phyloP scores from a whole-genome alignment of 805 yeast species.

The Saturnispora diversa region DNA sequence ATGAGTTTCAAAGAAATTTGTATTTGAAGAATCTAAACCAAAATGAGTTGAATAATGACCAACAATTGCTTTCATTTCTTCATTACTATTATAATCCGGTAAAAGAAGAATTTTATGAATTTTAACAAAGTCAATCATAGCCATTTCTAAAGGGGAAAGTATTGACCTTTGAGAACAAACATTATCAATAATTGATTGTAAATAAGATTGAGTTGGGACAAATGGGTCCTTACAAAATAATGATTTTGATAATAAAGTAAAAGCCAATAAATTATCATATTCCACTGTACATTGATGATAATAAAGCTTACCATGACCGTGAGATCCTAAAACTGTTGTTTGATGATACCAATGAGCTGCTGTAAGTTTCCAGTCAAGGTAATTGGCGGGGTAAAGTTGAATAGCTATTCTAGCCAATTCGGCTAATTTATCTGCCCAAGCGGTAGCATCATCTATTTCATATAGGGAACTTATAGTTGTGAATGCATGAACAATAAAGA shows the following conservation, averaged over 20 bases:
- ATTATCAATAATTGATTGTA: slow-evolving; percentile 70
- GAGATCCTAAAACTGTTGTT: slow-evolving; percentile 61
- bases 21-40: slow-evolving; percentile 58
- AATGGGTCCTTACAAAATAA: slow-evolving; percentile 77
- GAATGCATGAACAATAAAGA: slow-evolving; percentile 64
- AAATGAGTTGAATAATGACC: slow-evolving; percentile 57
- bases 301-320: slow-evolving; percentile 79
- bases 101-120: slow-evolving; percentile 61
- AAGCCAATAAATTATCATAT: slow-evolving; percentile 65
- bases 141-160: slow-evolving; percentile 50
- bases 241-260: slow-evolving; percentile 70
- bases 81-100: slow-evolving; percentile 47
- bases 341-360: slow-evolving; percentile 74
- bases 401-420: slow-evolving; percentile 84
- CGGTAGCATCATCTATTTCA: slow-evolving; percentile 28
- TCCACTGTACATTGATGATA: slow-evolving; percentile 87
- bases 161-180: slow-evolving; percentile 59
- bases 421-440: slow-evolving; percentile 81
- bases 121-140: slow-evolving; percentile 53
- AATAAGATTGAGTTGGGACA: slow-evolving; percentile 73
- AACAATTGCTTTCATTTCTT: slow-evolving; percentile 50
- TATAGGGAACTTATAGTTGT: slow-evolving; percentile 43
- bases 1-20: slow-evolving; percentile 47
- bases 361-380: slow-evolving; percentile 77
- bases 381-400: slow-evolving; percentile 69